Base-by-base conservation (phyloP, 2,329 filamentous ascomycete species). In the Epichloe festucae region DNA sequence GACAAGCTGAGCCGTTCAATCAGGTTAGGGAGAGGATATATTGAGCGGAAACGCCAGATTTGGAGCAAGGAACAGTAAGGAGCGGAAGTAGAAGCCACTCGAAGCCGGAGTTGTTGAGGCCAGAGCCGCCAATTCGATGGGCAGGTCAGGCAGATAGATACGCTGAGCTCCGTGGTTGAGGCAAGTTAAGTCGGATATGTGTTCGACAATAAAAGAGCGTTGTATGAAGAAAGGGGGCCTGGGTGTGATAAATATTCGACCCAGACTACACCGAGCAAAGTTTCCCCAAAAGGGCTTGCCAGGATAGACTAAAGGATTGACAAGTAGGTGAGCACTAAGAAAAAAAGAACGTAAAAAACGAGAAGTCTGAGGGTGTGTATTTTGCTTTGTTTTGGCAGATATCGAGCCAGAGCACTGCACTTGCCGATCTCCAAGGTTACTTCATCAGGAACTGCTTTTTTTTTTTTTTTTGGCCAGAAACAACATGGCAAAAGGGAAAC, bases 201-300 rank as follows among this genome's bases (percentile, higher is more conserved):
- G 8, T 31, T 31, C 27, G 8, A 11, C 3, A 31, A 31, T 31
- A 10, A 31, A 31, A 1, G 27, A 31, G 27, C 14, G 14, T n/a
- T 0, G 0, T 5, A 8, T 1, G 11, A 3, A 23, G 23, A 19
- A n/a, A n/a, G 36, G 51, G 46, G 51, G 4, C 35, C 27, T 17
- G 17, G 11, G 34, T 36, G 41, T 40, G 48, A 53, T 51, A 53
- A 50, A 50, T 53, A 45, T 44, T 45, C 34, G 35, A 48, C 10
- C 38, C 36, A 27, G 23, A 50, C 44, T 47, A 31, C 39, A 17
- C 48, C 48, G n/a, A 43, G 34, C 31, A 44, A 48, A 48, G 44
- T 19, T 45, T 48, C 39, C 12, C 19, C 3, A 39, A 34, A 36
- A 14, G 17, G 27, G 27, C 10, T 31, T 27, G 27, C 40, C 40